Conservation (phyloP, 352 stramenopile genomes). For the Pythium phragmiticola region DNA sequence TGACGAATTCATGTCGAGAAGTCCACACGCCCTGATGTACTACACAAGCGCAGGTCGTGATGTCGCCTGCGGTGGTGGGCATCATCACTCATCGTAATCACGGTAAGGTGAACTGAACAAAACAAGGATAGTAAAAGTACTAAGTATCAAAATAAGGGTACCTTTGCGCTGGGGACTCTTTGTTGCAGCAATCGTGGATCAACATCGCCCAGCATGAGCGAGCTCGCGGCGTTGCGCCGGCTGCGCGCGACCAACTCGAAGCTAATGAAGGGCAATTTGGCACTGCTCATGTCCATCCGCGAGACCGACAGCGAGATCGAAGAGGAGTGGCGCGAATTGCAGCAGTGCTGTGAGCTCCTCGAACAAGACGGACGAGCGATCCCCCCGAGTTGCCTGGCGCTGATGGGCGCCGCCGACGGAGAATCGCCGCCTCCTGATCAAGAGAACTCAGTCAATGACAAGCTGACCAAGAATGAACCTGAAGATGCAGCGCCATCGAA, state of each 20-base stretch:
- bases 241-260: slow-evolving; percentile 41
- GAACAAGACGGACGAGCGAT: slow-evolving; percentile 29
- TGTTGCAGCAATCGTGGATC: background rate
- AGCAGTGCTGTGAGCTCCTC: slow-evolving; percentile 30
- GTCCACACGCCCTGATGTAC: no score
- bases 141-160: background rate
- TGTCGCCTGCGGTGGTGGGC: no score
- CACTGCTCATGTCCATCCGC: slow-evolving; percentile 50
- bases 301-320: slow-evolving; percentile 45
- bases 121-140: background rate
- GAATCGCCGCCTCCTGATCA: background rate
- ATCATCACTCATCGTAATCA: no score
- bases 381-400: slow-evolving; percentile 30
- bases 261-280: slow-evolving; percentile 58
- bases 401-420: slow-evolving; percentile 21
- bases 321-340: slow-evolving; percentile 28
- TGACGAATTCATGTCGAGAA: no score
- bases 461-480: background rate
- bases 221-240: slow-evolving; percentile 29
- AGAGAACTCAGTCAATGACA: background rate
- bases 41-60: no score
- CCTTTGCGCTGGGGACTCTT: background rate
- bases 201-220: slow-evolving; percentile 3
- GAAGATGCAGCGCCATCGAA: background rate
- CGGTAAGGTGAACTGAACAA: no score